phyloP scores from a whole-genome alignment of 371 early-diverging fungal species.

The Actinomortierella wolfii region DNA sequence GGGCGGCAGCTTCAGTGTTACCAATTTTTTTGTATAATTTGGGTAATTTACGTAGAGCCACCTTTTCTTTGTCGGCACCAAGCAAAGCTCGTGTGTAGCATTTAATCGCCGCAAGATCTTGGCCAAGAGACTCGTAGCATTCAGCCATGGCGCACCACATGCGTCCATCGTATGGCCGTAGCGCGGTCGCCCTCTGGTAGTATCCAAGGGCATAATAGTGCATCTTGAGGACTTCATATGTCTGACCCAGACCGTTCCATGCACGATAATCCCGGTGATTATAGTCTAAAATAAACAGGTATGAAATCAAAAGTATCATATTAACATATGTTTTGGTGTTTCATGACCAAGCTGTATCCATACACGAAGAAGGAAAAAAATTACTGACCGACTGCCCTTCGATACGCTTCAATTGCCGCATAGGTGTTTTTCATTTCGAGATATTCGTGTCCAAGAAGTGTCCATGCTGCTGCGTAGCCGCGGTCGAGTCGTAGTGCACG shows the following conservation, averaged over 20 bases:
- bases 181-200: constrained; percentile 77
- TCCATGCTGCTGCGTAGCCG: constrained; percentile 84
- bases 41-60: constrained; percentile 61
- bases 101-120: constrained; percentile 60
- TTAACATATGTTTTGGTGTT: no score
- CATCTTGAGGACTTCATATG: constrained; percentile 86
- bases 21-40: constrained; percentile 60
- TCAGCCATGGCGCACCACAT: constrained; percentile 81
- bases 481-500: constrained; percentile 82
- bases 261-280: constrained; percentile 88
- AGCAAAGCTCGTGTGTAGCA: constrained; percentile 71
- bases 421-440: constrained; percentile 87
- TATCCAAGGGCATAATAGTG: constrained; percentile 85
- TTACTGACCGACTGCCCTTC: constrained; percentile 73
- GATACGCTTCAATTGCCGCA: constrained; percentile 91
- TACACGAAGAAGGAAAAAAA: not conserved
- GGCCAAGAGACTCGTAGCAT: constrained; percentile 63
- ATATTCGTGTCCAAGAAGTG: constrained; percentile 95
- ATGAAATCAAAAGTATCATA: not conserved
- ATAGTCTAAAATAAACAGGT: constrained; percentile 56
- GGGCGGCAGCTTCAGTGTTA: constrained; percentile 55
- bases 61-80: constrained; percentile 55
- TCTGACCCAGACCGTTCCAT: constrained; percentile 93
- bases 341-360: no score
- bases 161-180: constrained; percentile 78